A percentile compares a stretch with the other conserved stretches of the same genome.
These are phyloP conservation scores for Phialophora verrucosa DNA, from an alignment of 2,329 filamentous ascomycete genomes.

Conservation along the genomic window DNA sequence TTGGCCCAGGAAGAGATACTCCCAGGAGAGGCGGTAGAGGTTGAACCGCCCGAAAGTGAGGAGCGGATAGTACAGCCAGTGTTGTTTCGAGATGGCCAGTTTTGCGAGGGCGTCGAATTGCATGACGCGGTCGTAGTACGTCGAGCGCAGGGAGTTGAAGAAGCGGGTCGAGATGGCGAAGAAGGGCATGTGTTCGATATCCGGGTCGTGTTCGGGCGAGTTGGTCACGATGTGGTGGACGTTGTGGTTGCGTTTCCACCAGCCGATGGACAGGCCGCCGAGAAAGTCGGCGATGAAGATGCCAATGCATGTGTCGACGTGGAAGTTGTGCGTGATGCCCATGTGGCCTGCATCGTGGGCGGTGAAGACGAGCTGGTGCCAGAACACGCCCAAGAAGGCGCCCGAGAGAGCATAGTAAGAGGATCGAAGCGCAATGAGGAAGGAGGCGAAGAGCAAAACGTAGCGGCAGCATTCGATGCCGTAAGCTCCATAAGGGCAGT, in stretches of 20 bases:
- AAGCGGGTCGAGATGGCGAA: conserved; percentile 86
- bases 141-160: conserved; percentile 72
- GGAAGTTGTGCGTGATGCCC: conserved; percentile 93
- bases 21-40: conserved; percentile 80
- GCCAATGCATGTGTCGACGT: conserved; percentile 80
- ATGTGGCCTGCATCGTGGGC: conserved; percentile 97
- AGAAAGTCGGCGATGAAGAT: conserved; percentile 89
- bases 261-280: conserved; percentile 86
- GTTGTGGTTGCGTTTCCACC: conserved; percentile 98
- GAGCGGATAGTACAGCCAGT: conserved; percentile 82
- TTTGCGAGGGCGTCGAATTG: conserved; percentile 76
- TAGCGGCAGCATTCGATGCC: conserved; percentile 77
- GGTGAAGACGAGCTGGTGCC: conserved; percentile 93
- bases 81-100: conserved; percentile 73
- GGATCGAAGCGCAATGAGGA: conserved; percentile 64
- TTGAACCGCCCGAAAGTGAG: conserved; percentile 85
- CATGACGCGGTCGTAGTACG: conserved; percentile 84
- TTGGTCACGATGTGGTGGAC: conserved; percentile 98
- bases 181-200: conserved; percentile 89
- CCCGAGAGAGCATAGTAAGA: conserved; percentile 74
- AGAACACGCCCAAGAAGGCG: conserved; percentile 78
- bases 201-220: conserved; percentile 90
- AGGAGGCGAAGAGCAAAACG: conserved; percentile 66
- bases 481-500: conserved; percentile 84
- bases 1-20: conserved; percentile 72